Percentiles rank a stretch among this genome's conserved stretches.
These are phyloP conservation scores for Psilocybe sp. DNA, from an alignment of 768 basidiomycete genomes.

Conservation along the genomic window DNA sequence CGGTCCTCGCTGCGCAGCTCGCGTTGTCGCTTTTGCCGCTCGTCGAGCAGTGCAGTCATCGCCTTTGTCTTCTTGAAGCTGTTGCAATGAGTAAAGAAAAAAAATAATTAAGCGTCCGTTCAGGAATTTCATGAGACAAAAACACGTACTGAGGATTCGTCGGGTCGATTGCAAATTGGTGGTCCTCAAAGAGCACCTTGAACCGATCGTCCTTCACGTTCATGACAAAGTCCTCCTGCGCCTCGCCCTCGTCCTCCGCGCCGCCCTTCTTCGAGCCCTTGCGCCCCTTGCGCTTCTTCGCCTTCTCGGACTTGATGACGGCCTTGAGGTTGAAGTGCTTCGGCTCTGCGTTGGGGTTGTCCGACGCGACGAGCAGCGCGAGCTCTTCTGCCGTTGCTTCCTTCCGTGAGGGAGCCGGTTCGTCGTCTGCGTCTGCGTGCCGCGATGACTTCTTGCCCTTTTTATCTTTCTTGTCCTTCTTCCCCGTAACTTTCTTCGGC, in stretches of 20 bases:
- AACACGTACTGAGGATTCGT: slow-evolving; percentile 84
- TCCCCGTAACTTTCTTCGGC: slow-evolving; percentile 16
- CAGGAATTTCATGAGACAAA: background rate
- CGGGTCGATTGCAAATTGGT: slow-evolving; percentile 93
- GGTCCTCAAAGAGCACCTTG: slow-evolving; percentile 82
- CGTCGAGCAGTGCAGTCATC: slow-evolving; percentile 84
- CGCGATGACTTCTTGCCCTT: slow-evolving; percentile 13
- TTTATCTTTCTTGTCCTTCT: slow-evolving; percentile 16
- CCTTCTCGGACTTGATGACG: slow-evolving; percentile 84
- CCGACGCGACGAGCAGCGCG: slow-evolving; percentile 56
- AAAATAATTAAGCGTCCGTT: background rate
- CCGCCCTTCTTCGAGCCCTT: slow-evolving; percentile 25
- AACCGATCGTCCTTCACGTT: slow-evolving; percentile 89
- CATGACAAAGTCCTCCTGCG: slow-evolving; percentile 79
- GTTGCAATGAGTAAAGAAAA: slow-evolving; percentile 9
- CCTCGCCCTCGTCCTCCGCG: slow-evolving; percentile 53
- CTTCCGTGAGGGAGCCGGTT: slow-evolving; percentile 24
- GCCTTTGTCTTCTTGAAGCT: slow-evolving; percentile 93
- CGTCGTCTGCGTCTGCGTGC: slow-evolving; percentile 5
- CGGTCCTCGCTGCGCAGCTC: slow-evolving; percentile 20
- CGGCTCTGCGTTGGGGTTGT: slow-evolving; percentile 50
- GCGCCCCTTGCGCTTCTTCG: slow-evolving; percentile 47
- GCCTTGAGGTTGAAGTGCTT: slow-evolving; percentile 91
- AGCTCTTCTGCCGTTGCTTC: slow-evolving; percentile 63
- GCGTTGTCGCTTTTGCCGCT: slow-evolving; percentile 68